Base-by-base conservation (phyloP, 768 basidiomycete genomes). In the Multifurca ochricompacta region DNA sequence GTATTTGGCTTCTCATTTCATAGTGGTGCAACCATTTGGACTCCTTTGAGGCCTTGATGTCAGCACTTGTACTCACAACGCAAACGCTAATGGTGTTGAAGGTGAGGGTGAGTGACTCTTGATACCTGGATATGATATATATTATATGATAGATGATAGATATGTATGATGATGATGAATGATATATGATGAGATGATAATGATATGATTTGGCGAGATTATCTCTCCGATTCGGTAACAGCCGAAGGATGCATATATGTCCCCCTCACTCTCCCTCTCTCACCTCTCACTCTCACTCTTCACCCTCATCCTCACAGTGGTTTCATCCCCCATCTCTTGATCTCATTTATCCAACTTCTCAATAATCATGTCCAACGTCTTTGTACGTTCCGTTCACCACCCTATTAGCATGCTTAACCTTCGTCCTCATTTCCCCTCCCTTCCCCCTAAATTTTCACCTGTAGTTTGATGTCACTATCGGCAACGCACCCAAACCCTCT, bases 391-490 rank as follows among this genome's bases (percentile, higher is more conserved):
- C 21, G 19, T 37, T 40, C n/a, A n/a, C 27, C 16, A 10, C 50
- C 10, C 31, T 31, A 6, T 25, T 28, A 35, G 21, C 6, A 11
- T 25, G 9, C 27, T 32, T 28, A 23, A 7, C 11, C n/a, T 14
- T 2, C 5, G 36, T 18, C 30, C 51, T 43, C 27, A 39, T 21
- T 37, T 42, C 13, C 11, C 30, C 32, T 2, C 28, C 23, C 13
- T 14, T 34, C 32, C 1, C 28, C 23, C 31, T 41, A 5, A 14
- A 11, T 43, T 10, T 30, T 13, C n/a, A 30, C 48, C 18, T 31
- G 7, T 58, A 87, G 87, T 90, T 90, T 64, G 82, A 88, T 60
- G 78, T 89, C 66, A 45, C 67, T 19, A 76, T 86, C 65, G 65
- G 68, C 66, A 62, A 48, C 53, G 6, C 67, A 39, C 50, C 66